These are phyloP conservation scores for Leishmania mexicana DNA, from an alignment of 208 protist genomes.

Conservation along the genomic window DNA sequence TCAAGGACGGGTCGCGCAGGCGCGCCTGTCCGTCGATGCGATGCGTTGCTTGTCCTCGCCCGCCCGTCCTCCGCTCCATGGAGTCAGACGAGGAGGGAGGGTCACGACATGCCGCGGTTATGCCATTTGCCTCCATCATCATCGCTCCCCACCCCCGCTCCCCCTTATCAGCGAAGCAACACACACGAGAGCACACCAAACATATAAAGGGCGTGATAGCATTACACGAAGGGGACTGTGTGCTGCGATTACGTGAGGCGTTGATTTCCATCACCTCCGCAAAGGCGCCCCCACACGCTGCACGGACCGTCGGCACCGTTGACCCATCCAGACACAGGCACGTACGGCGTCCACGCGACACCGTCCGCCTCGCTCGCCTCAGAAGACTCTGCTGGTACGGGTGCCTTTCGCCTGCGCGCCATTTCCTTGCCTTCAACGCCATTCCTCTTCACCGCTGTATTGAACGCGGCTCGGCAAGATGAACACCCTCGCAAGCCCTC, in stretches of 20 bases:
- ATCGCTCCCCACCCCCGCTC: background rate
- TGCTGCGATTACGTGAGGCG: background rate
- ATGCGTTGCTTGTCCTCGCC: background rate
- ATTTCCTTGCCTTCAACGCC: background rate
- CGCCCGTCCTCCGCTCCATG: background rate
- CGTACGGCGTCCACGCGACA: background rate
- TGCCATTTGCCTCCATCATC: background rate
- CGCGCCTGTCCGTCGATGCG: background rate
- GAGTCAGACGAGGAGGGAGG: background rate
- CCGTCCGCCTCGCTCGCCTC: background rate
- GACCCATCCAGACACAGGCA: background rate
- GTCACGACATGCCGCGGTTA: background rate
- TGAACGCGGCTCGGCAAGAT: background rate
- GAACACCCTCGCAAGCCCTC: slow-evolving; percentile 14
- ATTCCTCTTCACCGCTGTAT: background rate
- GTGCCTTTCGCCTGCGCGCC: background rate
- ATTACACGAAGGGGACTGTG: background rate
- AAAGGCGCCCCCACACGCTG: background rate
- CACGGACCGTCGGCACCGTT: background rate
- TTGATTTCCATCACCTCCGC: background rate
- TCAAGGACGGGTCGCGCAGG: background rate
- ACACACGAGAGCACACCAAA: background rate
- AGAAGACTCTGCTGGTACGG: background rate
- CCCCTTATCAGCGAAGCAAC: background rate
- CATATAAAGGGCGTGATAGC: background rate